phyloP scores from a whole-genome alignment of 306 rosid species.

The Gynostemma pentaphyllum region DNA sequence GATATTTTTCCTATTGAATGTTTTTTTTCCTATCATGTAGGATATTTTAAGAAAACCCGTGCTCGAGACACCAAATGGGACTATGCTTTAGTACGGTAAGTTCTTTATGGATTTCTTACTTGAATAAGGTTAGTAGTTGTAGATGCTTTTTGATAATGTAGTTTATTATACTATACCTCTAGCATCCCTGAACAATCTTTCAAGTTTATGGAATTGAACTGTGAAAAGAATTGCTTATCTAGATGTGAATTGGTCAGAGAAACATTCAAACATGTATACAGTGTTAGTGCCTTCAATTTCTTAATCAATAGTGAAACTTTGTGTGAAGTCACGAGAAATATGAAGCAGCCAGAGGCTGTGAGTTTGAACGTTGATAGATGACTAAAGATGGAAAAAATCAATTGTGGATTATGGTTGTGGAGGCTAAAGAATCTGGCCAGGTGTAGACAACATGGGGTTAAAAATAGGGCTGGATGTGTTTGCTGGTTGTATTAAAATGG shows the following conservation, averaged over 20 bases:
- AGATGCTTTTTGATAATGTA: not conserved
- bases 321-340: not conserved
- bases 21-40: not conserved
- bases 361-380: not conserved
- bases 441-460: not conserved
- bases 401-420: not conserved
- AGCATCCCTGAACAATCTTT: too few relatives aligned
- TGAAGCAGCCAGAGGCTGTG: not conserved
- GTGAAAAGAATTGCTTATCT: too few relatives aligned
- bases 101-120: not conserved
- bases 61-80: slow-evolving; percentile 51
- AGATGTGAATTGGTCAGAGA: too few relatives aligned
- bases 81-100: slow-evolving; percentile 56
- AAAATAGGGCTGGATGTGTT: not conserved
- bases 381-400: not conserved
- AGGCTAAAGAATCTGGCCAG: not conserved
- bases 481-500: not conserved
- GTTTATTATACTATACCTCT: too few relatives aligned
- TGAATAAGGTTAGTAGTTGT: not conserved
- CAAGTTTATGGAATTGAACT: too few relatives aligned
- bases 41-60: slow-evolving; percentile 17
- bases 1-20: not conserved
- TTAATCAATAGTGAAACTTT: not conserved
- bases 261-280: too few relatives aligned
- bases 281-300: not conserved